Conservation (phyloP, 176 grass and related monocot species). For the Ensete ventricosum region DNA sequence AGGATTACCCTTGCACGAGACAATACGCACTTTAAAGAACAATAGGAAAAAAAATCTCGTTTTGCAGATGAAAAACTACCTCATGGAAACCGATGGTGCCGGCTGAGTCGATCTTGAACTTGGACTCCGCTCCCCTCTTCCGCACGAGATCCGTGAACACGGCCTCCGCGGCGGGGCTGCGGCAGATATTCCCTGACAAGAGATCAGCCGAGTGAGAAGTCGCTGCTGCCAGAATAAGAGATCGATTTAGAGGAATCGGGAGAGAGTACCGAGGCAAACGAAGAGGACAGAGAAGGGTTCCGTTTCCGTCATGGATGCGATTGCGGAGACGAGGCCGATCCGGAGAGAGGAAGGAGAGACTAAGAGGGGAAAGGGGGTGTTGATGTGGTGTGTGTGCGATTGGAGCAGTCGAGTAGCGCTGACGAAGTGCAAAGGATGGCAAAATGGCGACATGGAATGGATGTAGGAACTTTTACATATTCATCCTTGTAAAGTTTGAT, state of each 20-base stretch:
- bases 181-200: slow-evolving; percentile 73
- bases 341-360: not conserved
- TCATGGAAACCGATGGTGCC: slow-evolving; percentile 94
- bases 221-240: not conserved
- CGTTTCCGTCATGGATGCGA: not conserved
- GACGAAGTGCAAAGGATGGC: not conserved
- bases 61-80: slow-evolving; percentile 24
- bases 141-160: slow-evolving; percentile 61
- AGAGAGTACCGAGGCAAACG: slow-evolving; percentile 70
- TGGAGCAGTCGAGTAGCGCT: not conserved
- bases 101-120: slow-evolving; percentile 79
- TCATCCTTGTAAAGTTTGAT: too few relatives aligned
- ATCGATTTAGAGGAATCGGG: not conserved
- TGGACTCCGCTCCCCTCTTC: slow-evolving; percentile 55
- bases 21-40: not conserved
- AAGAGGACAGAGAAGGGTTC: slow-evolving; percentile 83
- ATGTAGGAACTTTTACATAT: too few relatives aligned
- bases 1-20: slow-evolving; percentile 39
- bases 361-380: not conserved
- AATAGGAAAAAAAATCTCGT: not conserved
- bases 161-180: slow-evolving; percentile 86
- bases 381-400: not conserved
- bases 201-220: not conserved
- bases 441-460: not conserved
- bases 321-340: not conserved